Evolutionary conservation across 257 asterid genomes (phyloP), one percentile per base, ranked within the genome.

Genomic region (Fraxinus quadrangulata): DNA sequence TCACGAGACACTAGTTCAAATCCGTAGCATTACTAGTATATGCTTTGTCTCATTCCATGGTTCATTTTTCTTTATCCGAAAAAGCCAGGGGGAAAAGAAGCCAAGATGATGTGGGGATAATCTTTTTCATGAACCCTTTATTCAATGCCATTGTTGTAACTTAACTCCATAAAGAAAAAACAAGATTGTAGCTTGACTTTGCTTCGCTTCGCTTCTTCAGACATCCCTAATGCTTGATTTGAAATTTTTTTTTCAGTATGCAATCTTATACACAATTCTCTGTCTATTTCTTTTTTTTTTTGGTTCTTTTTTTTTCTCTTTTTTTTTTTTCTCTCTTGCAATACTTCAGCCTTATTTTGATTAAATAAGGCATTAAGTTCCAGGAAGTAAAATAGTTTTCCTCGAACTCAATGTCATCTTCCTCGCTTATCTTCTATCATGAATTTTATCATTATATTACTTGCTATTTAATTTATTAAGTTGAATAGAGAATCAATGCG

Each of bases 401-500:
- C 24, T 6, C n/a, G 65, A 54, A 19, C 65, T 54, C 65, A 19
- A 54, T 16, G 24, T 6, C 5, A 17, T 17, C 65, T 54, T 54
- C 65, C 24, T 51, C 19, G 16, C 54, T 28, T 34, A 70, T 34
- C 23, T 70, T 70, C 56, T 39, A 39, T 39, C 56, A 70, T 40
- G 30, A 11, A 10, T 74, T 40, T 56, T 70, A 76, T 66, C 3
- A 2, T 19, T 6, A 54, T 54, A 54, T 54, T 54, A 1, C 26
- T 77, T 34, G 7, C 34, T 78, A 11, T 59, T 23, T 56, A 54
- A 19, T 61, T 39, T 13, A 16, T 65, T 65, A 75, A 65, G 42
- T 47, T 72, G 31, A 13, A 19, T 5, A 10, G 42, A 56, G 56
- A 75, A 77, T 7, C 37, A 47, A 56, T 36, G 24, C 17, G 59